Evolutionary conservation across 768 basidiomycete genomes (phyloP), one percentile per base, ranked within the genome.

Genomic region (Leccinellum luteum): DNA sequence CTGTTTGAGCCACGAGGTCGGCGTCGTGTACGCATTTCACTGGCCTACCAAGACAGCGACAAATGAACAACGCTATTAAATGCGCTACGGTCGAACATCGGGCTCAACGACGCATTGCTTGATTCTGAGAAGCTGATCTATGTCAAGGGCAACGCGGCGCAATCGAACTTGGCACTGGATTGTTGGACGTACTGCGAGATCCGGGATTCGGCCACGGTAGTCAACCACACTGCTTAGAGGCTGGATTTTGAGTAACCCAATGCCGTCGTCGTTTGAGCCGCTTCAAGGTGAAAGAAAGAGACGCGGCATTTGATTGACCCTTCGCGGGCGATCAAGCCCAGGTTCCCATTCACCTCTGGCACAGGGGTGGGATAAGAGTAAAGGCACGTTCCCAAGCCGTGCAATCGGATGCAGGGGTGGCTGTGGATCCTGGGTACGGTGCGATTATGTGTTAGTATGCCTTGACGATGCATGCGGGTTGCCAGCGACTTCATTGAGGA

Each of bases 181-280:
- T 25, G 4, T 25, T 25, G 25, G 25, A 25, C 4, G 25, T 25
- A 25, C 25, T 25, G 25, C 25, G 25, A 25, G 25, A 25, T 25
- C 25, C 25, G 25, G 4, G 56, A 62, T 19, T 63, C 62, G 9
- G 64, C 75, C 7, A 78, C 70, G 1, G 55, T 59, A 13, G 73
- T 81, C 57, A 73, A 79, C 10, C 79, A 81, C 54, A 76, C 73
- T 49, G 79, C 79, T 9, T 82, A 80, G 82, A 70, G 69, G 1
- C 68, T 83, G 25, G 78, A 83, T 65, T 80, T 85, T 28, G 6
- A 28, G 28, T 68, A 81, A 80, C 55, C 73, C 82, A 2, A 73
- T 75, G 12, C 67, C 83, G 30, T 67, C 74, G 1, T 82, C 81
- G 4, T 85, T 84, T 53, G 81, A 83, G 57, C 25, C 25, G 25